phyloP scores from a whole-genome alignment of 371 early-diverging fungal species.

The Mortierella sp. region DNA sequence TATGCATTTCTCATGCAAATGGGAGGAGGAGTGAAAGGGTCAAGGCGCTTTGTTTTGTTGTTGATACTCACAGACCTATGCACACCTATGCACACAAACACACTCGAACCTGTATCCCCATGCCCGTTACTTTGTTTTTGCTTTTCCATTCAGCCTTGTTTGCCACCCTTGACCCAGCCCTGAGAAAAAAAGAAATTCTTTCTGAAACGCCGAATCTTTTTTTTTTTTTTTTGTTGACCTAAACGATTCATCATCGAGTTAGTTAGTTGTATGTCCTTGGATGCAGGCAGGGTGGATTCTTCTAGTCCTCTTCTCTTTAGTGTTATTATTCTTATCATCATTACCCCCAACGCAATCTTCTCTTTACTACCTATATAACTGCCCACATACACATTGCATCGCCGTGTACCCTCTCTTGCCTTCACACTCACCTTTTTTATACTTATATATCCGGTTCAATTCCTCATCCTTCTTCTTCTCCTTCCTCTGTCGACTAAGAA shows the following conservation, averaged over 20 bases:
- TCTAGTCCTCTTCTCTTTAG: not conserved
- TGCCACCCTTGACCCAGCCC: not conserved
- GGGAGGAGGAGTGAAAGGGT: not conserved
- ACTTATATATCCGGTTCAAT: not conserved
- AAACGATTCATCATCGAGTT: not conserved
- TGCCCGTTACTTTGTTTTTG: not conserved
- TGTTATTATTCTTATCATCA: not conserved
- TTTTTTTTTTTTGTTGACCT: not conserved
- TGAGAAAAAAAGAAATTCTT: not conserved
- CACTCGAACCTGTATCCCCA: not conserved
- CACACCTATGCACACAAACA: no score
- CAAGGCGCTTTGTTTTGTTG: not conserved
- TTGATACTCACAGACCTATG: not conserved
- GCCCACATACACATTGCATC: not conserved
- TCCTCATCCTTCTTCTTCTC: not conserved
- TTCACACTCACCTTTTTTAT: not conserved
- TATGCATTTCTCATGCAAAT: not conserved
- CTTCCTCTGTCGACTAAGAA: not conserved
- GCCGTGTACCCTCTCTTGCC: not conserved
- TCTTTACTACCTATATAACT: not conserved
- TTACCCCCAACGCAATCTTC: constrained; percentile 1
- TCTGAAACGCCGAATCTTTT: not conserved
- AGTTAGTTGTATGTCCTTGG: not conserved
- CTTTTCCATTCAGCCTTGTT: not conserved
- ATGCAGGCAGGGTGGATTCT: not conserved